phyloP scores from a whole-genome alignment of 176 grass and related monocot species.

The Triticum timopheevii region DNA sequence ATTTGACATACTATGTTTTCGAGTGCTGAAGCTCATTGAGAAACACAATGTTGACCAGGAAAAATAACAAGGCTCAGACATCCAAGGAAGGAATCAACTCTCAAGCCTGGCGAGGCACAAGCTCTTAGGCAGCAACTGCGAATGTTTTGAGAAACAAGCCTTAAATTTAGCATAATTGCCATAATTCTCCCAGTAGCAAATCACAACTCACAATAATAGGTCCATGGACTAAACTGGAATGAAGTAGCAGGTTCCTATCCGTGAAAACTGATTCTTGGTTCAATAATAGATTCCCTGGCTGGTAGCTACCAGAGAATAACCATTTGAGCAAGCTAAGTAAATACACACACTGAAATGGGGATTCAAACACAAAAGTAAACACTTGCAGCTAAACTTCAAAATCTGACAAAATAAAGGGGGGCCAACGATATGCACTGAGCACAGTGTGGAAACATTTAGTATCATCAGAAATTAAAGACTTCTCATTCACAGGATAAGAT shows the following conservation, averaged over 20 bases:
- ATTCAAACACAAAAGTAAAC: not conserved
- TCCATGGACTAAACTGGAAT: too few species aligned
- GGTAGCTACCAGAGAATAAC: constrained; percentile 59
- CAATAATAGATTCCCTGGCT: too few species aligned
- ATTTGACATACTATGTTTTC: not conserved
- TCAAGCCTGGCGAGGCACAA: constrained; percentile 52
- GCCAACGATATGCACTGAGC: not conserved
- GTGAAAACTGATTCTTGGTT: too few species aligned
- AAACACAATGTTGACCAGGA: too few species aligned
- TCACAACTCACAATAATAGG: constrained; percentile 9
- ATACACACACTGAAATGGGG: too few species aligned
- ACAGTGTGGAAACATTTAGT: not conserved
- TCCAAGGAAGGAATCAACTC: constrained; percentile 54
- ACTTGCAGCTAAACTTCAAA: not conserved
- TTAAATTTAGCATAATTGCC: not conserved
- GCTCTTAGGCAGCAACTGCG: constrained; percentile 54
- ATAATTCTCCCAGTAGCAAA: not conserved
- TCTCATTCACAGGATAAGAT: constrained; percentile 69
- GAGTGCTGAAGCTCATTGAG: not conserved
- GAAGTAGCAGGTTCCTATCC: too few species aligned
- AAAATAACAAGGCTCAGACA: constrained; percentile 29
- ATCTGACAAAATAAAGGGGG: not conserved
- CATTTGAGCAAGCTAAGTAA: constrained; percentile 13
- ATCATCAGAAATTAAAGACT: constrained; percentile 68
- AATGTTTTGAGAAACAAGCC: constrained; percentile 75